Conservation (phyloP, 768 basidiomycete genomes). For the Leucosporidium scottii region DNA sequence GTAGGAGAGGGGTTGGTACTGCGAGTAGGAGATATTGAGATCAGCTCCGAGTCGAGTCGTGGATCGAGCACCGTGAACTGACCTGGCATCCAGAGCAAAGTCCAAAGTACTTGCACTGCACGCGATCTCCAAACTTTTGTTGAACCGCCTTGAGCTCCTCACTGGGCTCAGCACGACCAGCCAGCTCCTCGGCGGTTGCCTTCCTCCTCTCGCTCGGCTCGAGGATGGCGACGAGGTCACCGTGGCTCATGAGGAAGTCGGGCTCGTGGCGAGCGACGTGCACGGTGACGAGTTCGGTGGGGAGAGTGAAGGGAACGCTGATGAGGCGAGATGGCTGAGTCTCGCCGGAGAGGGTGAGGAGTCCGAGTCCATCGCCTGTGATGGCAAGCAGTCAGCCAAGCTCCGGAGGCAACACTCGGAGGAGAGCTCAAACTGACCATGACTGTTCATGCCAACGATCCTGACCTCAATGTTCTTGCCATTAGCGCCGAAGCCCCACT, state of each 20-base stretch:
- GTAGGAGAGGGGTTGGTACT: slow-evolving; percentile 72
- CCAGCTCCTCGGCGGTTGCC: slow-evolving; percentile 37
- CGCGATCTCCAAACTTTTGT: slow-evolving; percentile 51
- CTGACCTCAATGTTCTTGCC: slow-evolving; percentile 55
- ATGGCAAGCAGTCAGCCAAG: neutral
- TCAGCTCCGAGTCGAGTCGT: neutral
- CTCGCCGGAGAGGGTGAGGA: slow-evolving; percentile 45
- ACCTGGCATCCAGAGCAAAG: slow-evolving; percentile 84
- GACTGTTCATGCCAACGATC: slow-evolving; percentile 53
- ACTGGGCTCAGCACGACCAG: slow-evolving; percentile 36
- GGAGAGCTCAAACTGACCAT: slow-evolving; percentile 51
- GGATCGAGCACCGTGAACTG: slow-evolving; percentile 22
- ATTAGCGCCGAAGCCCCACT: slow-evolving; percentile 37
- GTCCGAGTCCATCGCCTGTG: slow-evolving; percentile 62
- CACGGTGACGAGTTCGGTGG: slow-evolving; percentile 69
- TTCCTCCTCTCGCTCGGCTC: slow-evolving; percentile 40
- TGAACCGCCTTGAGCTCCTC: slow-evolving; percentile 47
- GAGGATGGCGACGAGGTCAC: slow-evolving; percentile 63
- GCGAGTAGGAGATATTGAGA: neutral
- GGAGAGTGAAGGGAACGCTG: slow-evolving; percentile 73
- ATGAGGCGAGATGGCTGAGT: slow-evolving; percentile 65
- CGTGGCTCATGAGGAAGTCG: slow-evolving; percentile 60
- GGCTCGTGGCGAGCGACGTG: slow-evolving; percentile 62
- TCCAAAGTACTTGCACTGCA: slow-evolving; percentile 81
- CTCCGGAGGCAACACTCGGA: neutral